Base-by-base conservation (phyloP, 2,329 filamentous ascomycete species). In the Escovopsis sp. region DNA sequence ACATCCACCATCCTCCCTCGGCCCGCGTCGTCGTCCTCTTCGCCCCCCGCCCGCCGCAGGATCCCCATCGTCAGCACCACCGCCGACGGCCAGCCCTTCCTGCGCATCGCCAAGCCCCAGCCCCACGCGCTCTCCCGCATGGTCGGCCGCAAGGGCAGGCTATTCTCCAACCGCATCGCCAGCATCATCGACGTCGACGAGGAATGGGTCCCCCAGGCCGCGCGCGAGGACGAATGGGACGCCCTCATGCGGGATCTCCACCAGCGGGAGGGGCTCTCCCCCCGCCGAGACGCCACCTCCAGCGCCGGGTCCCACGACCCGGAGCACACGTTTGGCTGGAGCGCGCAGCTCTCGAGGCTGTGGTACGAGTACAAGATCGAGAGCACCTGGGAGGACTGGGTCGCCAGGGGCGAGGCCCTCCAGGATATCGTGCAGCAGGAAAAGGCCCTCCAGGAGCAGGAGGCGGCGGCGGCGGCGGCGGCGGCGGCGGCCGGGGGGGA, bases 81-180 rank as follows among this genome's bases (percentile, higher is more conserved):
- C 4, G 67, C 76, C 2, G 64, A 67, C 34, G 68, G 67, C 24
- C 58, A 78, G 20, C 74, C 81, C 1, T 81, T 87, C 51, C 57
- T 89, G 25, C 74, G 83, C 31, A 59, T 80, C 36, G 68, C 64
- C 47, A 83, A 81, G 56, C 77, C 78, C 5, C 79, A 87, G 56
- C 71, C 79, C 2, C 53, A 55, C 1, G 58, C 60, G n/a, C 58
- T 88, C 15, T 71, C 67, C n/a, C 61, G 70, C 8, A 66, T 79
- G 13, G 51, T 88, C 2, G 62, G 66, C 9, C 62, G 72, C 39
- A 74, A 73, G 50, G 56, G 70, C 14, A 45, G 53, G 4, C 54
- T 60, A 33, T 68, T 68, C n/a, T 58, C 66, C 35, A 54, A 55
- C 36, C 59, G 66, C 13, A 56, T 70, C 11, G 44, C 61, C 37